Percentiles rank a stretch among this genome's conserved stretches.
phyloP scores from a whole-genome alignment of 2,329 filamentous ascomycete species.

The Pseudogymnoascus sp. region DNA sequence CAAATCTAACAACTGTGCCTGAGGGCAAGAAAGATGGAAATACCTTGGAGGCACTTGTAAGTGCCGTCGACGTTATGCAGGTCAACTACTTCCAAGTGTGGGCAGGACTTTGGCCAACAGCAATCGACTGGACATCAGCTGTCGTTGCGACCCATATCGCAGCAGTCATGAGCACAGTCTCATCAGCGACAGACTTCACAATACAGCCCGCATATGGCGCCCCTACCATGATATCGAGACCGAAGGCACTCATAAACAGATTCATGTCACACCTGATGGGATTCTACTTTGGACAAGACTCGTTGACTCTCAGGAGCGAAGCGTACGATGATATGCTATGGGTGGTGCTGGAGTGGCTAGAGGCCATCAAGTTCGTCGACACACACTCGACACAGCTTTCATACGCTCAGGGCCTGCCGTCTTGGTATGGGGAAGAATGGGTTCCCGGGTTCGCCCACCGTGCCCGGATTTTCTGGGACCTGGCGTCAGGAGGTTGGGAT shows the following conservation, averaged over 20 bases:
- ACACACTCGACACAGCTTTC: constrained; percentile 60
- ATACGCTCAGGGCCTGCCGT: constrained; percentile 29
- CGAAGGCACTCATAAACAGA: constrained; percentile 73
- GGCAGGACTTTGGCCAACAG: constrained; percentile 72
- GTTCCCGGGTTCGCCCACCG: constrained; percentile 72
- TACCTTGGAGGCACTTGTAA: constrained; percentile 31
- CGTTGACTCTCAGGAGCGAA: constrained; percentile 64
- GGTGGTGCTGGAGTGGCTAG: constrained; percentile 89
- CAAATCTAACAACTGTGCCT: constrained; percentile 9
- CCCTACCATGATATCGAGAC: constrained; percentile 33
- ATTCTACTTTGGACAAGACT: constrained; percentile 87
- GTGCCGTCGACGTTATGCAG: constrained; percentile 70
- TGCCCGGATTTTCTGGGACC: constrained; percentile 76
- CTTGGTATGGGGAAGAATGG: constrained; percentile 74
- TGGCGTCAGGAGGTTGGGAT: constrained; percentile 76
- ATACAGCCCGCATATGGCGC: not conserved
- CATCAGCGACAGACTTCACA: constrained; percentile 46
- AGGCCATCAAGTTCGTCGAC: constrained; percentile 68
- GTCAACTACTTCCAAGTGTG: constrained; percentile 68
- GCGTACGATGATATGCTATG: constrained; percentile 94
- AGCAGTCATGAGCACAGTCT: constrained; percentile 64
- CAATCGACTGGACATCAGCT: constrained; percentile 92
- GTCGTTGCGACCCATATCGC: constrained; percentile 76
- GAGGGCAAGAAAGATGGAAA: constrained; percentile 4
- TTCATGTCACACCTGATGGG: constrained; percentile 71